Evolutionary conservation across 345 rosid genomes (phyloP).

Genomic region (Lepidium africanum): DNA sequence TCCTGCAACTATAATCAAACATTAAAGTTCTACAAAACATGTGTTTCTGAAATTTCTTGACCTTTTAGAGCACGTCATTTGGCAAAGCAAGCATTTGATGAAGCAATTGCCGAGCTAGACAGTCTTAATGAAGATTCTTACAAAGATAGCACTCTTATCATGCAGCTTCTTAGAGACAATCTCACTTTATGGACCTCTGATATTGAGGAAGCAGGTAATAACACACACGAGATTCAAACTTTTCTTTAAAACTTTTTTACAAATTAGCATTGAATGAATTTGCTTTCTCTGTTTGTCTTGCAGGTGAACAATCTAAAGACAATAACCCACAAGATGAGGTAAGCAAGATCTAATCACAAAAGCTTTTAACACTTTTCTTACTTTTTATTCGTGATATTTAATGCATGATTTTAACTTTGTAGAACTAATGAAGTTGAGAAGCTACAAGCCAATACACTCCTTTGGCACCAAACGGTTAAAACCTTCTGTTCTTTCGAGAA

Average conservation of each 20-base stretch:
- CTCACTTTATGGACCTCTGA: constrained; percentile 82
- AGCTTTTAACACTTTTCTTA: background rate
- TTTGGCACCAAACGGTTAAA: background rate
- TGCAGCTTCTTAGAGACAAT: constrained; percentile 91
- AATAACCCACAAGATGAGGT: constrained; percentile 49
- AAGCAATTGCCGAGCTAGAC: constrained; percentile 77
- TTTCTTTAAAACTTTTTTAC: background rate
- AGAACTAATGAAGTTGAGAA: background rate
- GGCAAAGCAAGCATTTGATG: constrained; percentile 88
- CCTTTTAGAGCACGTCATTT: constrained; percentile 62
- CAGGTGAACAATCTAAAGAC: constrained; percentile 55
- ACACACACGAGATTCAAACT: background rate
- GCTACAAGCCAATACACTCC: background rate
- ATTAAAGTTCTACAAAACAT: background rate
- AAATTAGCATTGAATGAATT: background rate
- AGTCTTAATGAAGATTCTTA: constrained; percentile 84
- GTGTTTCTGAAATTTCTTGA: background rate
- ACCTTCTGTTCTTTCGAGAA: background rate
- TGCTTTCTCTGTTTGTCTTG: constrained; percentile 15
- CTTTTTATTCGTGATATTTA: background rate
- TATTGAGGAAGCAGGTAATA: constrained; percentile 77
- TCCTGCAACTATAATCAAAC: too few relatives aligned
- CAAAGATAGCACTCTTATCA: constrained; percentile 83
- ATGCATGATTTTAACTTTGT: background rate
- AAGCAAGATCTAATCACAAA: constrained; percentile 15